Conservation (phyloP, 2,329 filamentous ascomycete species). For the Didymella pinodella region DNA sequence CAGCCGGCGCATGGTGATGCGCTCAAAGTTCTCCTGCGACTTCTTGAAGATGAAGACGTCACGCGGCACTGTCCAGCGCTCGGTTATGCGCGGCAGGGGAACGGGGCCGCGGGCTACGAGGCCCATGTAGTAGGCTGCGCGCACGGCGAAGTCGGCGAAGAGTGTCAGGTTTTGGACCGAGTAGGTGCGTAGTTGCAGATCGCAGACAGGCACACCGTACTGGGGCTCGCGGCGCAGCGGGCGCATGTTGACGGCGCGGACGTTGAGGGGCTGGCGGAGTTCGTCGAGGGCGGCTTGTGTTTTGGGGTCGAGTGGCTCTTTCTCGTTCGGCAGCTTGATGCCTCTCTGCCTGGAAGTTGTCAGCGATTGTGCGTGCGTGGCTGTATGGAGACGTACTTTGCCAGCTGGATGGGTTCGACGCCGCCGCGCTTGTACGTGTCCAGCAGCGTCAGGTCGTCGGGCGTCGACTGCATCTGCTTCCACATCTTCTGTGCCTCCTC, state of each 20-base stretch:
- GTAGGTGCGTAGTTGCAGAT: conserved; percentile 93
- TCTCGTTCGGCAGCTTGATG: conserved; percentile 44
- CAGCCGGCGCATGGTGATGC: conserved; percentile 82
- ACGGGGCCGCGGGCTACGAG: conserved; percentile 86
- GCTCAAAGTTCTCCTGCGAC: conserved; percentile 95
- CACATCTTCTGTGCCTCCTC: conserved; percentile 41
- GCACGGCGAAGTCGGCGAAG: conserved; percentile 91
- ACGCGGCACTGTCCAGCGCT: conserved; percentile 93
- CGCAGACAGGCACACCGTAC: conserved; percentile 83
- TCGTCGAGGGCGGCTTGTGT: conserved; percentile 43
- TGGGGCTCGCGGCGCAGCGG: conserved; percentile 78
- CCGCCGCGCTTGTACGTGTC: conserved; percentile 45
- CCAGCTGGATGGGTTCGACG: conserved; percentile 46
- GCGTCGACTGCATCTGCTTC: conserved; percentile 42
- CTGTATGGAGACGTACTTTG: conserved; percentile 36
- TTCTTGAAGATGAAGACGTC: conserved; percentile 97
- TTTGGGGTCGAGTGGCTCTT: conserved; percentile 39
- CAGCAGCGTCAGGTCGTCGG: conserved; percentile 42
- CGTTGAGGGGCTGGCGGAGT: conserved; percentile 67
- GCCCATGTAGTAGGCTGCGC: conserved; percentile 91
- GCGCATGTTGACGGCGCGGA: conserved; percentile 86
- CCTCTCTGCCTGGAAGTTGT: conserved; percentile 36
- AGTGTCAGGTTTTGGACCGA: conserved; percentile 89
- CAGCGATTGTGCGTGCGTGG: neutral
- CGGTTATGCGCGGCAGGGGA: conserved; percentile 82